Evolutionary conservation across 164 flowering plant genomes (phyloP).

Genomic region (Sextonia rubra): DNA sequence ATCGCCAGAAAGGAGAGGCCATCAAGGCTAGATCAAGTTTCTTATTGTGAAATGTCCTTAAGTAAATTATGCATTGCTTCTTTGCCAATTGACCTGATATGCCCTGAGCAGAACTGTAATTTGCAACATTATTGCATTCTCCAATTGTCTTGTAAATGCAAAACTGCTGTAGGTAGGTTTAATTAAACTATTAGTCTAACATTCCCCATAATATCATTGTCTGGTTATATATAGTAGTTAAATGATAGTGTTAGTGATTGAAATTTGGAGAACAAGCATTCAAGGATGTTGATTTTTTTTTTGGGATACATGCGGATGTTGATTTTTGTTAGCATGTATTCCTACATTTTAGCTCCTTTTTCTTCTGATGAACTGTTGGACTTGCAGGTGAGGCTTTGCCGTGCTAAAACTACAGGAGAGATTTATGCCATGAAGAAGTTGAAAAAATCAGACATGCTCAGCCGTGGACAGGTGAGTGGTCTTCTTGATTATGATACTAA

Average conservation of each 20-base stretch:
- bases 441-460: constrained; percentile 95
- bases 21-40: too few species aligned
- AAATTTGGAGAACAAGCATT: not conserved
- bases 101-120: not conserved
- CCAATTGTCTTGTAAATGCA: not conserved
- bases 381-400: constrained; percentile 76
- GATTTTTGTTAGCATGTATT: too few species aligned
- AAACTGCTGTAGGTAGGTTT: not conserved
- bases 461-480: constrained; percentile 87
- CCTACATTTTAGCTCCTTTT: not conserved
- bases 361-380: constrained; percentile 1
- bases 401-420: constrained; percentile 73
- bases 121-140: not conserved
- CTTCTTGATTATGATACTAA: not conserved
- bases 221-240: too few species aligned
- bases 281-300: too few species aligned
- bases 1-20: too few species aligned
- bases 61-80: not conserved
- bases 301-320: too few species aligned
- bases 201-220: not conserved
- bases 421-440: constrained; percentile 84
- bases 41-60: not conserved
- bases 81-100: not conserved
- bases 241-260: not conserved
- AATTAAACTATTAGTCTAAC: not conserved